Percentiles rank a stretch among this genome's conserved stretches.
These are phyloP conservation scores for Gracilaria caudata DNA, from an alignment of 23 red algal species.

Conservation along the genomic window DNA sequence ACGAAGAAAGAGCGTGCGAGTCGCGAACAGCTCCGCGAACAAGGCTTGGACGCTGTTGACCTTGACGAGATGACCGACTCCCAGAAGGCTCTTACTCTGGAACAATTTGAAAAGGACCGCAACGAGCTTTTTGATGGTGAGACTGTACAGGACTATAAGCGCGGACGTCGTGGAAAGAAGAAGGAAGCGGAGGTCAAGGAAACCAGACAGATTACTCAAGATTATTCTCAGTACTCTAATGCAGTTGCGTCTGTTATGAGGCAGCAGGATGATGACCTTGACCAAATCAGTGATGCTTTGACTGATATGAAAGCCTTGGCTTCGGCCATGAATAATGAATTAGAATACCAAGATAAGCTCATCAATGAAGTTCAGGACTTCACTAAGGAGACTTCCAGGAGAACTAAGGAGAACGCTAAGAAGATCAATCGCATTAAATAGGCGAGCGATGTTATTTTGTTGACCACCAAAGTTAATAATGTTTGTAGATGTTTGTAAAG, in stretches of 20 bases:
- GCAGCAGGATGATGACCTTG: slow-evolving; percentile 90
- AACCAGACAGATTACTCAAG: slow-evolving; percentile 44
- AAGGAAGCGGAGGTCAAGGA: slow-evolving; percentile 8
- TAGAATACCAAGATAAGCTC: slow-evolving; percentile 81
- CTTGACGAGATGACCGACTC: slow-evolving; percentile 41
- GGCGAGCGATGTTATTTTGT: neutral
- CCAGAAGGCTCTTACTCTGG: slow-evolving; percentile 18
- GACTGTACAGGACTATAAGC: slow-evolving; percentile 27
- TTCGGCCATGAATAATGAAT: slow-evolving; percentile 84
- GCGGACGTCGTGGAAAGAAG: slow-evolving; percentile 29
- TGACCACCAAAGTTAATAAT: neutral
- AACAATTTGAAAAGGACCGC: slow-evolving; percentile 47
- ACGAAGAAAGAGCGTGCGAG: slow-evolving; percentile 55
- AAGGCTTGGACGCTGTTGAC: slow-evolving; percentile 56
- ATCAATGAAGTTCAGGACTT: slow-evolving; percentile 70
- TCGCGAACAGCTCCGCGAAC: slow-evolving; percentile 46
- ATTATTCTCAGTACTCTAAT: slow-evolving; percentile 61
- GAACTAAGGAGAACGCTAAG: slow-evolving; percentile 72
- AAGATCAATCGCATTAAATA: slow-evolving; percentile 76
- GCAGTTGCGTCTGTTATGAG: slow-evolving; percentile 61
- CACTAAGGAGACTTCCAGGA: slow-evolving; percentile 54
- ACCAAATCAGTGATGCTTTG: slow-evolving; percentile 74
- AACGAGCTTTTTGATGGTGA: slow-evolving; percentile 50
- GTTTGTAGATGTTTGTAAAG: slow-evolving; percentile 2
- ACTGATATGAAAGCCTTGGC: slow-evolving; percentile 83